phyloP scores from a whole-genome alignment of 345 rosid genomes.

The Geranium rotundifolium region DNA sequence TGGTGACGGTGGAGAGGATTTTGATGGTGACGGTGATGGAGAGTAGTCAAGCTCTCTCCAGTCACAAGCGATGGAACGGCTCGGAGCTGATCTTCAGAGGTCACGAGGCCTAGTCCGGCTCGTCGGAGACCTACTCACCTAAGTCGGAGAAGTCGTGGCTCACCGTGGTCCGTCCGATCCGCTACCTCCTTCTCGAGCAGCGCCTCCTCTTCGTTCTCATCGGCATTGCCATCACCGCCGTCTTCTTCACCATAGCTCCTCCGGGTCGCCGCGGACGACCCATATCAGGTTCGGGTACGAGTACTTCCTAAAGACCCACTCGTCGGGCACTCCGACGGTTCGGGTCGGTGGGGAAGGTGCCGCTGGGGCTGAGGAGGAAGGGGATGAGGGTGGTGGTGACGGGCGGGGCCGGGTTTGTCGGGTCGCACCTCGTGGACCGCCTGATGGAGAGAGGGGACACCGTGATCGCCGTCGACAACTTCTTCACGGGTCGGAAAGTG shows the following conservation, averaged over 20 bases:
- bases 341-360: conserved; percentile 26
- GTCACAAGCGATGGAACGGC: too few relatives aligned
- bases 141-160: conserved; percentile 73
- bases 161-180: conserved; percentile 43
- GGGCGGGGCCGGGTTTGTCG: conserved; percentile 98
- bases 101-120: conserved; percentile 42
- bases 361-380: too few relatives aligned
- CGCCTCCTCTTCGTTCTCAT: conserved; percentile 75
- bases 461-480: conserved; percentile 91
- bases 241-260: conserved; percentile 46
- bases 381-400: conserved; percentile 50
- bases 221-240: conserved; percentile 79
- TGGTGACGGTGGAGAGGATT: too few relatives aligned
- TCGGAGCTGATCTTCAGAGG: conserved; percentile 79
- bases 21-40: too few relatives aligned
- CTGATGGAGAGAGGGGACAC: conserved; percentile 81
- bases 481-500: conserved; percentile 28
- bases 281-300: conserved; percentile 1
- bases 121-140: conserved; percentile 46
- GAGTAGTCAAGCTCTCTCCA: too few relatives aligned
- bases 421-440: conserved; percentile 93
- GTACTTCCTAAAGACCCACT: conserved; percentile 5
- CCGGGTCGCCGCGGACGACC: conserved; percentile 5
- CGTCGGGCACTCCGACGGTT: conserved; percentile 26
- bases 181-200: conserved; percentile 80